Percentiles rank a stretch among this genome's conserved stretches.
These are phyloP conservation scores for Polygonum aviculare DNA, from an alignment of 148 eudicot genomes.

Conservation along the genomic window DNA sequence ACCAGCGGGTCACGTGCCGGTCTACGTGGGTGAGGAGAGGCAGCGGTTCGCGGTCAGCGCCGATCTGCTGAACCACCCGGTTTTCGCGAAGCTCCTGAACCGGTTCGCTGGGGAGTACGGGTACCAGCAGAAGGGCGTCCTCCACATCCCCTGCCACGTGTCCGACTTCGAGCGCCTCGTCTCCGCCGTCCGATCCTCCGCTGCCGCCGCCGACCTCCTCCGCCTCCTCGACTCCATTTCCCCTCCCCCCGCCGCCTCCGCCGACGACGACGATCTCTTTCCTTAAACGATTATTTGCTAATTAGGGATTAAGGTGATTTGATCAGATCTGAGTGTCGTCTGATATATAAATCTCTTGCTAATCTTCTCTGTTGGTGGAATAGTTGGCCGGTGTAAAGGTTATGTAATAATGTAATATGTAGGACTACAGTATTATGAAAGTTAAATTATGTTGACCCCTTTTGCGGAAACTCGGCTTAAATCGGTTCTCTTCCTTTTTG, in stretches of 20 bases:
- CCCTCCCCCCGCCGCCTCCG: background rate
- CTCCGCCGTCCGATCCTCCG: slow-evolving; percentile 27
- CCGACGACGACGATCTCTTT: background rate
- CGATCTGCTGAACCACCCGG: slow-evolving; percentile 55
- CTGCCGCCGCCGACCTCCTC: slow-evolving; percentile 25
- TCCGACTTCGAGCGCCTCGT: slow-evolving; percentile 49
- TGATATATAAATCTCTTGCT: background rate
- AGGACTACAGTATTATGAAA: background rate
- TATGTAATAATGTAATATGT: background rate
- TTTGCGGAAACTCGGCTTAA: background rate
- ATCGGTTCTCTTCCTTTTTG: background rate
- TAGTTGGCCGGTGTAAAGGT: background rate
- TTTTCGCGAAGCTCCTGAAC: slow-evolving; percentile 49
- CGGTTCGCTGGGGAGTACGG: slow-evolving; percentile 79
- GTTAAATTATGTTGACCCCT: background rate
- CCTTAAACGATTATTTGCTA: background rate
- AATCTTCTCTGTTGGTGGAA: background rate
- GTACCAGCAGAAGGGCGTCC: slow-evolving; percentile 64
- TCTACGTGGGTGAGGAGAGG: slow-evolving; percentile 85
- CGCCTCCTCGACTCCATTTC: background rate
- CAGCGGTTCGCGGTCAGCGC: slow-evolving; percentile 56
- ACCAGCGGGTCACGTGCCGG: slow-evolving; percentile 61
- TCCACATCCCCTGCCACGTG: slow-evolving; percentile 70
- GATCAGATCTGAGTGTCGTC: background rate
- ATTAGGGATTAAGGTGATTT: background rate